Base-by-base conservation (phyloP, 2,329 filamentous ascomycete genomes). In the Alternaria panax region DNA sequence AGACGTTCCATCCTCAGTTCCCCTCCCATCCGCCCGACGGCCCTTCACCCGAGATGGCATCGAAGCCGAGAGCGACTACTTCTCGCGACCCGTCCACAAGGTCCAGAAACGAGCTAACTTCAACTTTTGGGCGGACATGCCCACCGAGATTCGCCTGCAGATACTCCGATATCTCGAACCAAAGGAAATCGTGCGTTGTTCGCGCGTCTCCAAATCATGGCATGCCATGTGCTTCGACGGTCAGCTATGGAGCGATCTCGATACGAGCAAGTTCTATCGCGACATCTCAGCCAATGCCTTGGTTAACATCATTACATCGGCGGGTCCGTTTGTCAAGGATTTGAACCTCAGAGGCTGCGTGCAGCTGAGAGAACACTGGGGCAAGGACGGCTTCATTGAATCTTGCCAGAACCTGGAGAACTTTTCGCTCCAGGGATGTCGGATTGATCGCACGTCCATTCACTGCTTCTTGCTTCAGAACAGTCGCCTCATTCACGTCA, bases 271-370 rank as follows among this genome's bases (percentile, higher is more conserved):
- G 50, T 98, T 94, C 78, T 97, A 98, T 75, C 87, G 86, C 64
- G 87, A 93, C 52, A 98, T 98, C 65, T 90, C 94, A 0, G 91
- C 91, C 22, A 88, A 92, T 64, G 91, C 92, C 0, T 81, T 99
- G 47, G 87, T 93, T 56, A 92, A 90, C 71, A 93, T 98, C 62
- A 93, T 98, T 72, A 87, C 88, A 1, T 85, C 88, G 4, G 92
- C 93, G 1, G 95, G 94, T 0, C 92, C 94, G 0, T 99, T 98
- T 70, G 88, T 98, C 54, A 91, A 91, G 67, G 88, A 97, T 69
- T 84, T 99, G 54, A 98, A 98, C 71, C 84, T 99, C 3, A 84
- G 94, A 67, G 95, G 95, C 25, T 99, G 94, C 75, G 86, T 96
- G 32, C 95, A 98, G 75, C 85, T 98, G 51, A 86, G 92, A 65